Evolutionary conservation across 805 yeast genomes (phyloP), one percentile per base, ranked within the genome.

Genomic region (Groenewaldozyma tartarivorans): DNA sequence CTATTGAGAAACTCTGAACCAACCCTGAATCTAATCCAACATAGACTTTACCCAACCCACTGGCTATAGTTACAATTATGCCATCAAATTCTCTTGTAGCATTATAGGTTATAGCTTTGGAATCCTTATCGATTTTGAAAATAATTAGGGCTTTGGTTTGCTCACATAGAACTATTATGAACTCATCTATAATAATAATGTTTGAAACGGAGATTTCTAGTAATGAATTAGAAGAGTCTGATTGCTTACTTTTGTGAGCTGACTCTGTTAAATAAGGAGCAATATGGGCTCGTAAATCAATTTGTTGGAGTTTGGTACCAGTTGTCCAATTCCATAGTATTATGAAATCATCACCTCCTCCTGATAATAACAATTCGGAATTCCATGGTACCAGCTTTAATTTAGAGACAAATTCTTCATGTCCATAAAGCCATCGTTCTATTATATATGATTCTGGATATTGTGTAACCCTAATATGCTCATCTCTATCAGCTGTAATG

Each of bases 401-500:
- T 4, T 74, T 66, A 1, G 95, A 80, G 6, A 92, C 79, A 40
- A 86, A 94, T 59, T 86, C 82, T 34, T 68, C 67, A 58, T 90
- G 96, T 3, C 95, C 96, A 58, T 85, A 85, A 40, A 88, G 67
- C 77, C 85, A 87, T 52, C 77, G 74, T 47, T 86, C 81, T 39
- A 94, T 79, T 20, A 87, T 75, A 51, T 68, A 85, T 3, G 88
- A 67, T 47, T 79, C 71, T 1, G 96, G 97, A 53, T 72, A 86
- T 48, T 76, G 72, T 2, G 95, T 75, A 15, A 92, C 69, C 57
- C 94, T 74, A 47, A 92, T 81, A 60, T 94, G 99, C 61, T 92
- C 99, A 61, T 92, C 99, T 62, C 98, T 74, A 64, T 92, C 99
- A 30, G 88, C 77, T 1, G 94, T 78, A 41, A 90, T 68, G 13